Percentiles rank a stretch among this genome's conserved stretches.
These are phyloP conservation scores for Hibiscus syriacus DNA, from an alignment of 345 rosid genomes.

Conservation along the genomic window DNA sequence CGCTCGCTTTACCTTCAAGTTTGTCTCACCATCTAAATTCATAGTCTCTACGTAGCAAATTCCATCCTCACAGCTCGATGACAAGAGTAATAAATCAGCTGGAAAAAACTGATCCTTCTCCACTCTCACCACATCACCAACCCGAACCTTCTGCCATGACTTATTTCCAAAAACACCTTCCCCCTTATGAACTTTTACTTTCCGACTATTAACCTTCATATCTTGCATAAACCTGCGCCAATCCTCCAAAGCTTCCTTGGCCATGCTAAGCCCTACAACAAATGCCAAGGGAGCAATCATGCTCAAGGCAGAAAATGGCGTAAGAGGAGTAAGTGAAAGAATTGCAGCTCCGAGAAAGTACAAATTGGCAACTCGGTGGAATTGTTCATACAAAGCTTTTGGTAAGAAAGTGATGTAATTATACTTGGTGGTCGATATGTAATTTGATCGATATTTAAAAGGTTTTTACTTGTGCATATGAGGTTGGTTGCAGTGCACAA, in stretches of 20 bases:
- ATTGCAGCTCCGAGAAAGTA: slow-evolving; percentile 83
- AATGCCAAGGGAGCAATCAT: slow-evolving; percentile 84
- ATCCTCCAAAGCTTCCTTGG: slow-evolving; percentile 88
- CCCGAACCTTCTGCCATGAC: slow-evolving; percentile 63
- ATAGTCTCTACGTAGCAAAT: too few species aligned
- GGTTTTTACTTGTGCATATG: too few species aligned
- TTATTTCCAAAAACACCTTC: slow-evolving; percentile 52
- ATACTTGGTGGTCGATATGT: slow-evolving; percentile 80
- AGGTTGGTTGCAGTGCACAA: too few species aligned
- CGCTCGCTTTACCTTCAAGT: slow-evolving; percentile 80
- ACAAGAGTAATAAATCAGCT: too few species aligned
- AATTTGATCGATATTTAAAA: too few species aligned
- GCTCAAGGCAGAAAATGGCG: slow-evolving; percentile 80
- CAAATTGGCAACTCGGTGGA: slow-evolving; percentile 89
- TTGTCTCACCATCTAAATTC: too few species aligned
- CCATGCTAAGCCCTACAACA: slow-evolving; percentile 91
- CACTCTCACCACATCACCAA: too few species aligned
- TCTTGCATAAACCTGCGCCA: slow-evolving; percentile 96
- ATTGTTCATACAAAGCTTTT: too few species aligned
- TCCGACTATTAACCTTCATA: slow-evolving; percentile 70
- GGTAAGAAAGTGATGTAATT: slow-evolving; percentile 70
- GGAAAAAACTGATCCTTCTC: too few species aligned
- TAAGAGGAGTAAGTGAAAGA: slow-evolving; percentile 62
- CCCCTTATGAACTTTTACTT: slow-evolving; percentile 46
- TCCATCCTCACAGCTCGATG: too few species aligned